Evolutionary conservation across 1,139 yeast genomes (phyloP).

Genomic region (Suhomyces panamericanus): DNA sequence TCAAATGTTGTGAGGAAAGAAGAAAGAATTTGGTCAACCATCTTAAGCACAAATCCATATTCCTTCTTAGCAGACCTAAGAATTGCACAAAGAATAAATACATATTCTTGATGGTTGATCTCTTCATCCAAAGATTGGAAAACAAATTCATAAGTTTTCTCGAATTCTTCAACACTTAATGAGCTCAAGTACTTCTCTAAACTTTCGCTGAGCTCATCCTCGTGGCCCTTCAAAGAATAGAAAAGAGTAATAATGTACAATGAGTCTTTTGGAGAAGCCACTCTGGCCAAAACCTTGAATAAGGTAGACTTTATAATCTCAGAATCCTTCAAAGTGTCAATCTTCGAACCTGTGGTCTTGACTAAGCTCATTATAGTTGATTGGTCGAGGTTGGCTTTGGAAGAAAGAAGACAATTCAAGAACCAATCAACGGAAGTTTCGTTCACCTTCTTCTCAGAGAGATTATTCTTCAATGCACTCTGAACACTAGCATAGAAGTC

Average conservation of each 20-base stretch:
- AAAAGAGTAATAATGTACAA: constrained; percentile 22
- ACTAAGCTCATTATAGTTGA: constrained; percentile 9
- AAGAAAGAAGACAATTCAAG: constrained; percentile 1
- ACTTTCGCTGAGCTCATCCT: not conserved
- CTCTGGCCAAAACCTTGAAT: constrained; percentile 13
- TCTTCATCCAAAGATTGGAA: not conserved
- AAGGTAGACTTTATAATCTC: constrained; percentile 2
- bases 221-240: constrained; percentile 17
- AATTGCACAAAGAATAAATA: constrained; percentile 10
- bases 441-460: not conserved
- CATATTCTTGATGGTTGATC: constrained; percentile 1
- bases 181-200: constrained; percentile 2
- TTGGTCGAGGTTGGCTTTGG: constrained; percentile 9
- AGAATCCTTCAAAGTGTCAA: constrained; percentile 2
- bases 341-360: constrained; percentile 4
- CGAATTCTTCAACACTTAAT: constrained; percentile 1
- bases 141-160: constrained; percentile 2
- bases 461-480: not conserved
- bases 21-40: constrained; percentile 13
- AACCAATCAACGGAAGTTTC: constrained; percentile 1
- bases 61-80: constrained; percentile 9
- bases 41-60: not conserved
- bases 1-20: constrained; percentile 10
- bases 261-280: constrained; percentile 15
- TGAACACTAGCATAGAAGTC: constrained; percentile 1